A percentile compares a stretch with the other conserved stretches of the same genome.
phyloP scores from a whole-genome alignment of 2,329 filamentous ascomycete species.

The Neophaeococcomyces mojaviensis region DNA sequence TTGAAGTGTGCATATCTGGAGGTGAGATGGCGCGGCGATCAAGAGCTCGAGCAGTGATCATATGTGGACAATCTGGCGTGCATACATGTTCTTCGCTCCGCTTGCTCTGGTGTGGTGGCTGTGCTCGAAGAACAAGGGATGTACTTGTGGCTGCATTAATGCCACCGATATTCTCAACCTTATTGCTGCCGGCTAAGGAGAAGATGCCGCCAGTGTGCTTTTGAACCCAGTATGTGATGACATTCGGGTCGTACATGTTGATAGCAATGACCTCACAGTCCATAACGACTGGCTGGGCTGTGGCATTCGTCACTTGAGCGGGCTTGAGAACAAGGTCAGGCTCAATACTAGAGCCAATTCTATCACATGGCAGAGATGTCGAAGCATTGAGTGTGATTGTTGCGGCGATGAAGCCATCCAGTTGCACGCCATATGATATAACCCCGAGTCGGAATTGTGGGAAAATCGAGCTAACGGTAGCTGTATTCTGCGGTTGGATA shows the following conservation, averaged over 20 bases:
- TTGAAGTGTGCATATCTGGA: constrained; percentile 14
- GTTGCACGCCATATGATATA: constrained; percentile 15
- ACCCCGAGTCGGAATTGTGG: constrained; percentile 16
- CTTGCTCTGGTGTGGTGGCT: constrained; percentile 6
- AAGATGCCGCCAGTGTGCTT: constrained; percentile 17
- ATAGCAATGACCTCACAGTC: constrained; percentile 21
- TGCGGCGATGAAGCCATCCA: constrained; percentile 17
- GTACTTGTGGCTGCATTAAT: constrained; percentile 16
- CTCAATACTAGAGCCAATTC: constrained; percentile 15
- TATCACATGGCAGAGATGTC: constrained; percentile 16
- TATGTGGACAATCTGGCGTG: not conserved
- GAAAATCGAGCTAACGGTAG: constrained; percentile 17
- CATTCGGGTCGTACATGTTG: constrained; percentile 20
- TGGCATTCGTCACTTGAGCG: constrained; percentile 15
- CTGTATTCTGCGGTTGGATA: constrained; percentile 19
- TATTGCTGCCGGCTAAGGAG: constrained; percentile 18
- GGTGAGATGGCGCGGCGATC: constrained; percentile 10
- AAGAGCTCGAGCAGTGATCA: constrained; percentile 14
- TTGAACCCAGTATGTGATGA: constrained; percentile 20
- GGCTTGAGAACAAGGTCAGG: constrained; percentile 20
- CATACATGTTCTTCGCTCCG: constrained; percentile 6
- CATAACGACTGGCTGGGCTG: constrained; percentile 14
- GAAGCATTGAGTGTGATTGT: constrained; percentile 20
- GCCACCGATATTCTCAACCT: constrained; percentile 18
- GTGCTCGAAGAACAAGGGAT: constrained; percentile 14